phyloP scores from a whole-genome alignment of 495 filamentous ascomycete species.

The Chaetomium tenue region DNA sequence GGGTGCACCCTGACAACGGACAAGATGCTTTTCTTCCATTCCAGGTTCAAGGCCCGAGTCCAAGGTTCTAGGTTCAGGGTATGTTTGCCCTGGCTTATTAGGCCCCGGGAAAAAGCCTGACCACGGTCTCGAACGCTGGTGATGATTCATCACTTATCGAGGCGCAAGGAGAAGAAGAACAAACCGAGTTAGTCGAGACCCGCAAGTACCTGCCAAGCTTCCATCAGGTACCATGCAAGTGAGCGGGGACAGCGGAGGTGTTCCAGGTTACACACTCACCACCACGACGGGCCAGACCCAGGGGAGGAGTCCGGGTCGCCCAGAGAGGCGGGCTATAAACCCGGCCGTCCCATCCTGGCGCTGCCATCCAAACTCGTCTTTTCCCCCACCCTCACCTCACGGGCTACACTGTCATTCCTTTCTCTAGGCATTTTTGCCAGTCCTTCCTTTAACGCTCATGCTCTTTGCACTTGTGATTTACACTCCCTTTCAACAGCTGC shows the following conservation, averaged over 20 bases:
- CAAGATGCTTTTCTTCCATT: background rate
- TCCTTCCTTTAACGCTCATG: slow-evolving; percentile 16
- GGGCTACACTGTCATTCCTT: slow-evolving; percentile 15
- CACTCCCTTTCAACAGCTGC: slow-evolving; percentile 20
- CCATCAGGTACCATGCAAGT: slow-evolving; percentile 9
- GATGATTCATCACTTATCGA: background rate
- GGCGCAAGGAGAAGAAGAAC: background rate
- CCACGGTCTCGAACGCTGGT: background rate
- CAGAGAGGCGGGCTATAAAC: slow-evolving; percentile 16
- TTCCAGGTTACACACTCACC: background rate
- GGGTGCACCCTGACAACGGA: background rate
- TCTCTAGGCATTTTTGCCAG: slow-evolving; percentile 18
- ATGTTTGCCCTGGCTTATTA: background rate
- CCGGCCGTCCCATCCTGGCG: slow-evolving; percentile 1
- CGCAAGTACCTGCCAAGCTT: slow-evolving; percentile 10
- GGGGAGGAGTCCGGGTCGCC: background rate
- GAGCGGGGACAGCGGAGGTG: slow-evolving; percentile 1
- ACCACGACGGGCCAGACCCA: slow-evolving; percentile 2
- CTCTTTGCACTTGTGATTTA: background rate
- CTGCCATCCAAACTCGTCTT: background rate
- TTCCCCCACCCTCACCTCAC: background rate
- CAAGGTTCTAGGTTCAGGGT: background rate
- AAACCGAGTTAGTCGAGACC: slow-evolving; percentile 3
- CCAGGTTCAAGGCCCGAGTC: background rate
- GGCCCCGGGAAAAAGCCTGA: slow-evolving; percentile 1